Evolutionary conservation across 192 early-diverging fungal genomes (phyloP), one percentile per base, ranked within the genome.

Genomic region (Kickxella alabastrina): DNA sequence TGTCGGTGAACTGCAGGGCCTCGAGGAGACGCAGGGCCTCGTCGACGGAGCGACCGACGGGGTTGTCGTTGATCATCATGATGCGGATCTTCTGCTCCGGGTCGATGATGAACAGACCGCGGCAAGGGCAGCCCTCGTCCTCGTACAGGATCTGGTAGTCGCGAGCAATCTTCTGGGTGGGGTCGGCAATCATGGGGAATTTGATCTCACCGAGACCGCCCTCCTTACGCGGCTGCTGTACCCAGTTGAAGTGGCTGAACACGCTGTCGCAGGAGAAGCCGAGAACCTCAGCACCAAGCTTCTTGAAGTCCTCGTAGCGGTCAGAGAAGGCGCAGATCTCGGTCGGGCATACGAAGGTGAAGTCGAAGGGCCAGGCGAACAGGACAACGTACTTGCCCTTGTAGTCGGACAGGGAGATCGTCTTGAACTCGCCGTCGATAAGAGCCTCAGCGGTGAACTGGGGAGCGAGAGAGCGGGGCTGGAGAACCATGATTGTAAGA

Each of bases 301-400:
- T 82, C 54, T 84, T 75, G 79, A 97, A 97, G 67, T 92, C 85
- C 12, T 81, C 82, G 53, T 82, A 80, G 59, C 83, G 82, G 71
- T 97, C 92, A 55, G 82, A 83, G 82, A 92, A 92, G 25, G 89
- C 89, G 49, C 91, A 83, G 78, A 96, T 90, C 75, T 96, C 92
- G 54, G 93, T 94, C 25, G 93, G 93, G 80, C 93, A 96, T 43
- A 89, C 86, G 50, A 88, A 89, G 51, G 87, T 88, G 70, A 87
- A 95, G 75, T 93, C 92, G 50, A 92, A 82, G 44, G 93, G 93
- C 81, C 93, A 95, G 71, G 91, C 89, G 72, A 91, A 88, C 31
- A 92, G 80, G 18, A 90, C 83, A 17, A 91, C 71, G 68, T 79
- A 85, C 64, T 83, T 79, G 64, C 83, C 82, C 79, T 82, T 82